These are phyloP conservation scores for Paecilomyces sp. DNA, from an alignment of 2,329 filamentous ascomycete species.

Conservation along the genomic window DNA sequence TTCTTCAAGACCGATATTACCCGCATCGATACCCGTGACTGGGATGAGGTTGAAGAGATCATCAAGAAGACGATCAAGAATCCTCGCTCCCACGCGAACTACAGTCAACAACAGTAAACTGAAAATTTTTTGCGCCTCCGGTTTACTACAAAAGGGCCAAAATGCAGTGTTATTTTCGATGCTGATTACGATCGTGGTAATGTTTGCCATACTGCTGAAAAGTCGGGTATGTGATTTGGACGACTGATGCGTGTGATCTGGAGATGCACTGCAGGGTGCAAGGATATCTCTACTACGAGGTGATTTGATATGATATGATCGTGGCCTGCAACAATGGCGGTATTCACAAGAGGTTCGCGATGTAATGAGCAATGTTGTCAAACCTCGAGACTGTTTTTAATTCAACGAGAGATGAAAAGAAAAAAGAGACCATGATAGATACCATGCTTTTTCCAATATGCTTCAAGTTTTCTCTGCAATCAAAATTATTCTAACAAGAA, in stretches of 20 bases:
- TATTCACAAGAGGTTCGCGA: not conserved
- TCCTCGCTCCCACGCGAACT: slow-evolving; percentile 34
- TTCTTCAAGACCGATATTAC: slow-evolving; percentile 77
- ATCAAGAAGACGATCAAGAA: slow-evolving; percentile 74
- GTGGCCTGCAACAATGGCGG: not conserved
- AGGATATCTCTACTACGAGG: not conserved
- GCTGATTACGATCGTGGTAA: not conserved
- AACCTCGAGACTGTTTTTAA: not conserved
- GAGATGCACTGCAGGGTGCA: not conserved
- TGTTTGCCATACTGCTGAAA: not conserved
- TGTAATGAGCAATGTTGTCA: slow-evolving; percentile 4
- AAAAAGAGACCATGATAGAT: slow-evolving; percentile 21
- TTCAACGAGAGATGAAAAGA: slow-evolving; percentile 7
- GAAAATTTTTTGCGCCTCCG: not conserved
- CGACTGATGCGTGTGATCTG: not conserved
- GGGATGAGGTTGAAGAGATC: slow-evolving; percentile 79
- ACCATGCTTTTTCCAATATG: slow-evolving; percentile 14
- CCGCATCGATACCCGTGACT: slow-evolving; percentile 75
- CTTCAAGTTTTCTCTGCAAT: not conserved
- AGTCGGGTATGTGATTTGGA: not conserved
- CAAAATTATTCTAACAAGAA: not conserved
- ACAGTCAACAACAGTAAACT: slow-evolving; percentile 11
- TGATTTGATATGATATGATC: not conserved
- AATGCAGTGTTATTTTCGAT: not conserved
- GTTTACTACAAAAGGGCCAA: not conserved